phyloP scores from a whole-genome alignment of 108 stramenopile species.

The Skeletonema potamos region DNA sequence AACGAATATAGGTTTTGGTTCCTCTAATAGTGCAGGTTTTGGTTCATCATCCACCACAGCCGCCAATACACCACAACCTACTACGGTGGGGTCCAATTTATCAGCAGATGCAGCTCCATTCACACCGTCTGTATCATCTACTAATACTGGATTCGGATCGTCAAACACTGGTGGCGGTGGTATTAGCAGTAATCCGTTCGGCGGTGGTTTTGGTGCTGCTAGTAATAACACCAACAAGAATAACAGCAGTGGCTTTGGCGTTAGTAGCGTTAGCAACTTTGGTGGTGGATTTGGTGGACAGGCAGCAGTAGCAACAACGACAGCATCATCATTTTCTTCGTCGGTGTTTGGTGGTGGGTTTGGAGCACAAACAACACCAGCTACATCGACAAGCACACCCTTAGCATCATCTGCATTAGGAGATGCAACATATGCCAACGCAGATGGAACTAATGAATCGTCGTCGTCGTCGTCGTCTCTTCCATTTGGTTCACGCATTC shows the following conservation, averaged over 20 bases:
- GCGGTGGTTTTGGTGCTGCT: not conserved
- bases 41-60: not conserved
- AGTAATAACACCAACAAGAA: not conserved
- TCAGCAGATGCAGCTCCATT: not conserved
- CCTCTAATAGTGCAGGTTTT: not conserved
- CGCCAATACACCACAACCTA: not conserved
- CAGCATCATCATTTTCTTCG: not conserved
- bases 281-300: constrained; percentile 5
- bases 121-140: not conserved
- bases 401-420: constrained; percentile 29
- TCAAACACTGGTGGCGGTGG: not conserved
- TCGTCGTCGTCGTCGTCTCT: not conserved
- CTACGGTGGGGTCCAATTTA: not conserved
- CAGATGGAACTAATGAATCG: not conserved
- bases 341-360: constrained; percentile 16
- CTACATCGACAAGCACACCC: not conserved
- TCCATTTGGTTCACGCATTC: constrained; percentile 27
- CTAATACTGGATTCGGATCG: not conserved
- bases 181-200: not conserved
- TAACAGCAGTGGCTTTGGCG: constrained; percentile 9
- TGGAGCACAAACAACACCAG: not conserved
- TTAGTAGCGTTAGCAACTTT: not conserved
- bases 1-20: not conserved
- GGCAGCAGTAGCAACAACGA: not conserved
- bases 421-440: not conserved